A percentile compares a stretch with the other conserved stretches of the same genome.
Evolutionary conservation across 202 grass and related monocot genomes (phyloP).

Genomic region (Digitaria exilis): DNA sequence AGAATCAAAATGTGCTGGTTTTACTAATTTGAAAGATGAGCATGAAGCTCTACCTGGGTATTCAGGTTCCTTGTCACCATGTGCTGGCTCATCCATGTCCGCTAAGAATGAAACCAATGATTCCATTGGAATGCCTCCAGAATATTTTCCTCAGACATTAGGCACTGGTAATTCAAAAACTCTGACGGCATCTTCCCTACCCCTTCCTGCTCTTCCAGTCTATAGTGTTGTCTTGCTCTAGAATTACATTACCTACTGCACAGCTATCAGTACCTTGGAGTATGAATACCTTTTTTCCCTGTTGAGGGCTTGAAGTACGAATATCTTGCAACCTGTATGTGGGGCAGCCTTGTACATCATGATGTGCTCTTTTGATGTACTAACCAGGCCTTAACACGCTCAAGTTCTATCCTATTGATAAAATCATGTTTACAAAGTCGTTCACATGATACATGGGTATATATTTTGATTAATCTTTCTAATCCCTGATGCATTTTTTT

Average conservation of each 20-base stretch:
- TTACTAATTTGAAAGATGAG: conserved; percentile 66
- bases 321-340: too few relatives aligned
- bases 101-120: conserved; percentile 59
- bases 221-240: not conserved
- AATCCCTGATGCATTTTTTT: conserved; percentile 27
- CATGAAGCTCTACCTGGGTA: conserved; percentile 66
- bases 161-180: conserved; percentile 59
- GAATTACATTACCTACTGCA: not conserved
- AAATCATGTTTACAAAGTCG: conserved; percentile 1
- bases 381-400: not conserved
- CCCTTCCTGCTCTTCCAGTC: not conserved
- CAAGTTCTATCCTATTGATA: not conserved
- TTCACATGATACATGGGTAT: not conserved
- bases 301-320: too few relatives aligned
- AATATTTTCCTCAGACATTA: conserved; percentile 56
- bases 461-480: conserved; percentile 30
- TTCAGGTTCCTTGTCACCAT: conserved; percentile 63
- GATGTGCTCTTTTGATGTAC: not conserved
- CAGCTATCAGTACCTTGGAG: not conserved
- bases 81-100: conserved; percentile 67
- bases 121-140: conserved; percentile 55
- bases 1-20: conserved; percentile 57
- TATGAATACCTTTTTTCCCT: not conserved
- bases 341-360: too few relatives aligned
- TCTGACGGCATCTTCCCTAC: not conserved